Evolutionary conservation across 2,329 filamentous ascomycete species (phyloP).

Genomic region (Sclerotinia subarctica): DNA sequence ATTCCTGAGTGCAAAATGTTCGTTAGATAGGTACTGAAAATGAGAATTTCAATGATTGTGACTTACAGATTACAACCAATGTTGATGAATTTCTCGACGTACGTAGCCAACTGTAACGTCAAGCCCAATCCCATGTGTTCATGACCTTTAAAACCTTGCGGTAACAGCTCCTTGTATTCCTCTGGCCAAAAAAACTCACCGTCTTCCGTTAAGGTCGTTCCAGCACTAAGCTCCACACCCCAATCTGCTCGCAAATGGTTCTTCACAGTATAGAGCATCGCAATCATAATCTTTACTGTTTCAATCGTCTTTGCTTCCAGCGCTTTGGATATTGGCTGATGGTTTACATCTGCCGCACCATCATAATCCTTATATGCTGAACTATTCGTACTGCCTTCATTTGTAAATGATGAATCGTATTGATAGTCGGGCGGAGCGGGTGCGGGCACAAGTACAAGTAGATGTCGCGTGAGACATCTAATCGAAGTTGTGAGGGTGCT

Average conservation of each 20-base stretch:
- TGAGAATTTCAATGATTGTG: neutral
- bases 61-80: slow-evolving; percentile 46
- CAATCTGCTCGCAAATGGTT: slow-evolving; percentile 63
- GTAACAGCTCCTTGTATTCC: slow-evolving; percentile 51
- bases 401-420: slow-evolving; percentile 28
- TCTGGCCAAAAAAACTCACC: slow-evolving; percentile 39
- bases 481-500: slow-evolving; percentile 55
- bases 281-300: slow-evolving; percentile 56
- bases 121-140: slow-evolving; percentile 58
- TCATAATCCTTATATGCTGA: slow-evolving; percentile 21
- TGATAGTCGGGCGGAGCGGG: slow-evolving; percentile 31
- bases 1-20: slow-evolving; percentile 38
- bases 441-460: slow-evolving; percentile 43
- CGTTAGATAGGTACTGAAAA: slow-evolving; percentile 3
- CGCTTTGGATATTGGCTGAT: slow-evolving; percentile 23
- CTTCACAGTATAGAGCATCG: slow-evolving; percentile 61
- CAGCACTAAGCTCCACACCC: slow-evolving; percentile 43
- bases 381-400: slow-evolving; percentile 15
- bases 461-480: slow-evolving; percentile 56
- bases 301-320: slow-evolving; percentile 51
- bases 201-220: slow-evolving; percentile 36
- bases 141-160: slow-evolving; percentile 48
- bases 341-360: neutral
- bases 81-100: slow-evolving; percentile 59
- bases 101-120: slow-evolving; percentile 58